phyloP scores from a whole-genome alignment of 2,329 filamentous ascomycete species.

The Pestalotiopsis sp. region DNA sequence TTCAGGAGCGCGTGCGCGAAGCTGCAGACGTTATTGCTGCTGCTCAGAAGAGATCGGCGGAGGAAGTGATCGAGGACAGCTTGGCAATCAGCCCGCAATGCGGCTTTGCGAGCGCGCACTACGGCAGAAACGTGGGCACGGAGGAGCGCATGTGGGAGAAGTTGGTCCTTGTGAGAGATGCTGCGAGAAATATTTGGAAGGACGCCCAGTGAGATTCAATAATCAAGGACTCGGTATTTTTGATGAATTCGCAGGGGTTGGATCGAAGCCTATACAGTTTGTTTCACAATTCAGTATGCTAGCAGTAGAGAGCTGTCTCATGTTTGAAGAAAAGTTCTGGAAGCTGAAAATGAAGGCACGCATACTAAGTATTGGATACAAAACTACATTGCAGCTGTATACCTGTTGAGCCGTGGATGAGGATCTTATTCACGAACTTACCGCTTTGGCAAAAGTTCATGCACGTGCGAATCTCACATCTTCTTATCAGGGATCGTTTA shows the following conservation, averaged over 20 bases:
- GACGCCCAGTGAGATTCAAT: background rate
- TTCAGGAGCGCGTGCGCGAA: conserved; percentile 45
- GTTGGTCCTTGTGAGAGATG: conserved; percentile 24
- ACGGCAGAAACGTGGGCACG: conserved; percentile 27
- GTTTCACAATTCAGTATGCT: too few species aligned
- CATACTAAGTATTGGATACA: background rate
- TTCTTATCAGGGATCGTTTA: background rate
- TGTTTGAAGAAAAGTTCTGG: too few species aligned
- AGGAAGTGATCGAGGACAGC: conserved; percentile 53
- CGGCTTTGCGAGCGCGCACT: conserved; percentile 37
- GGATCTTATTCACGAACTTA: background rate
- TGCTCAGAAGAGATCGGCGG: conserved; percentile 52
- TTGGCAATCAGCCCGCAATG: conserved; percentile 62
- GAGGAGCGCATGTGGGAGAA: conserved; percentile 31
- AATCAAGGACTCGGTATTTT: too few species aligned
- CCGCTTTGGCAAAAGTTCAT: background rate
- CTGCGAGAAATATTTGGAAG: conserved; percentile 26
- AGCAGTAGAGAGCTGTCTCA: too few species aligned
- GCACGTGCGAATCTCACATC: too few species aligned
- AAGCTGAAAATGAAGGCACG: too few species aligned
- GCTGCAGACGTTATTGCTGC: conserved; percentile 60
- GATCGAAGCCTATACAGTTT: too few species aligned
- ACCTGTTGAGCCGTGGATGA: background rate
- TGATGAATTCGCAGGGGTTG: too few species aligned
- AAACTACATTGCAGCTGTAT: background rate